Evolutionary conservation across 1,284 basidiomycete species (phyloP).

Genomic region (Clitocybe nebularis): DNA sequence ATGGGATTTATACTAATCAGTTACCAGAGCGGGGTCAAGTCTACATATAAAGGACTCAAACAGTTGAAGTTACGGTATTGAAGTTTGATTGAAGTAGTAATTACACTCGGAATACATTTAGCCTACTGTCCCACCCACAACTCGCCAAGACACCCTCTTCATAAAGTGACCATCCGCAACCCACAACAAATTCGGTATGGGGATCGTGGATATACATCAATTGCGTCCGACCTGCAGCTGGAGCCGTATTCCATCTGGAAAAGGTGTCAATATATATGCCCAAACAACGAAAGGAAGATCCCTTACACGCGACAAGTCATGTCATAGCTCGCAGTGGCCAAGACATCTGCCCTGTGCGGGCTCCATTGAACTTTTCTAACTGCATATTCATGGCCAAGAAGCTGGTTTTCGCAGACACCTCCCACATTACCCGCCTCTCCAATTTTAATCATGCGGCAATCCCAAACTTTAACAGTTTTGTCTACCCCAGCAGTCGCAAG

Average conservation of each 20-base stretch:
- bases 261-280: conserved; percentile 1
- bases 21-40: no score
- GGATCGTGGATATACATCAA: conserved; percentile 73
- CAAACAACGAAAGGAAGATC: conserved; percentile 3
- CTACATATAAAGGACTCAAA: no score
- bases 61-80: no score
- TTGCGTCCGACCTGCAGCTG: conserved; percentile 48
- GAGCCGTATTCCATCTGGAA: conserved; percentile 60
- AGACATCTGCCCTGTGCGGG: conserved; percentile 62
- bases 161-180: conserved; percentile 85
- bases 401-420: conserved; percentile 60
- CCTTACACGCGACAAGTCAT: conserved; percentile 93
- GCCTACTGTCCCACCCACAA: conserved; percentile 86
- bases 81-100: no score
- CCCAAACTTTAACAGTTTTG: conserved; percentile 78
- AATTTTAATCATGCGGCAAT: conserved; percentile 74
- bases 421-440: conserved; percentile 55
- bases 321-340: conserved; percentile 90
- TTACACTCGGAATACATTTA: conserved; percentile 68
- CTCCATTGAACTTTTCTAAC: conserved; percentile 80
- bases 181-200: conserved; percentile 95
- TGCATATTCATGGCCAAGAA: conserved; percentile 80
- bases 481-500: conserved; percentile 84
- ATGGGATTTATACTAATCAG: no score
- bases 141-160: conserved; percentile 83